Conservation (phyloP, 1,139 yeast species). For the Lodderomyces pseudojiufengensis region DNA sequence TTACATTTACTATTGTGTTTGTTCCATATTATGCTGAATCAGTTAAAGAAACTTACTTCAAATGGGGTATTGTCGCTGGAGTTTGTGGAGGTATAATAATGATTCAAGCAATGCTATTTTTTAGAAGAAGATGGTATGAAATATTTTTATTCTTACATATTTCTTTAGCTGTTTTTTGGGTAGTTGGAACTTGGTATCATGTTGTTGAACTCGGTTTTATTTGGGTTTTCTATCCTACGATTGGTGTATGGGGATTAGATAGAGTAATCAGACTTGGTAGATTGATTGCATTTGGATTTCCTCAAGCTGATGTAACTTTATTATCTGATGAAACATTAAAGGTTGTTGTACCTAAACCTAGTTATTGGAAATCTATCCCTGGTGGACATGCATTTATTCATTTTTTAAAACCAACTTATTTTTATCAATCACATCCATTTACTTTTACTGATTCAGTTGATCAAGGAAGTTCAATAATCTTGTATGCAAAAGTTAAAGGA, state of each 20-base stretch:
- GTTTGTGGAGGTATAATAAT: conserved; percentile 32
- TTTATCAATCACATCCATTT: conserved; percentile 44
- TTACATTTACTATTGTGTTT: conserved; percentile 29
- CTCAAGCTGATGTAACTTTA: conserved; percentile 31
- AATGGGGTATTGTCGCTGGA: conserved; percentile 30
- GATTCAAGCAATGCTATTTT: conserved; percentile 35
- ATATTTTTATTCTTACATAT: conserved; percentile 40
- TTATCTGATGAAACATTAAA: conserved; percentile 38
- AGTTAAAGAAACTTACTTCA: conserved; percentile 6
- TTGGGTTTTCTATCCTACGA: conserved; percentile 35
- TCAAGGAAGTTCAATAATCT: conserved; percentile 18
- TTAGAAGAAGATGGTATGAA: conserved; percentile 45
- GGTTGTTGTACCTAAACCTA: conserved; percentile 39
- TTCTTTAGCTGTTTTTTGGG: conserved; percentile 35
- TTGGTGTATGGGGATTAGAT: conserved; percentile 45
- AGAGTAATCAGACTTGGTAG: conserved; percentile 37
- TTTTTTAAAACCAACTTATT: conserved; percentile 34
- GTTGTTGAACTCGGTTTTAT: conserved; percentile 37
- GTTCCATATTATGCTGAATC: conserved; percentile 5
- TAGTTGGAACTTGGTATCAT: conserved; percentile 44
- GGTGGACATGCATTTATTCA: conserved; percentile 54
- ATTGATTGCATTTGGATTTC: conserved; percentile 36
- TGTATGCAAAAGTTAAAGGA: conserved; percentile 34
- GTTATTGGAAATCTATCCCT: conserved; percentile 38
- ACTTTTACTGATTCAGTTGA: conserved; percentile 23